These are phyloP conservation scores for Syzygium grande DNA, from an alignment of 345 rosid species.

Conservation along the genomic window DNA sequence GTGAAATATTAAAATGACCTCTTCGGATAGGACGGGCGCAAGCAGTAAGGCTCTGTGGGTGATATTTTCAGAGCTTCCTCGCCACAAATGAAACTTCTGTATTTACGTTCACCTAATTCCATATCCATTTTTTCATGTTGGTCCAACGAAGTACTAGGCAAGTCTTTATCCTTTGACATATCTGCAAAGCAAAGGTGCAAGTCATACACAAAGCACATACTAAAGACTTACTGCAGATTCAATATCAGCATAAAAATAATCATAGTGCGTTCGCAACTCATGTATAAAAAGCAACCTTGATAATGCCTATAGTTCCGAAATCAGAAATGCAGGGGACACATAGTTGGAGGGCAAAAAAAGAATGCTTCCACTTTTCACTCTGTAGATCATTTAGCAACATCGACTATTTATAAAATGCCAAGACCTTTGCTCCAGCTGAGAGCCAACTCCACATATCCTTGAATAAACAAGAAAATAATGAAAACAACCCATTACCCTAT, in stretches of 20 bases:
- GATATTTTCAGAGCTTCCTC: slow-evolving; percentile 83
- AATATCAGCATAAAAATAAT: neutral
- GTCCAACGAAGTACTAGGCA: slow-evolving; percentile 14
- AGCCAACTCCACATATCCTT: neutral
- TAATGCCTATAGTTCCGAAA: neutral
- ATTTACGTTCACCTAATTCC: slow-evolving; percentile 32
- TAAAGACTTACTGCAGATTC: neutral
- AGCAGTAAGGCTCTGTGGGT: slow-evolving; percentile 66
- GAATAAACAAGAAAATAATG: neutral
- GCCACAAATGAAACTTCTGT: slow-evolving; percentile 53
- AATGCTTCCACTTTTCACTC: neutral
- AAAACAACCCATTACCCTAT: neutral
- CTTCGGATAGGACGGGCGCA: slow-evolving; percentile 82
- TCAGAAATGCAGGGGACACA: neutral
- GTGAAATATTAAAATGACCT: slow-evolving; percentile 88
- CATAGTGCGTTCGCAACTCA: neutral
- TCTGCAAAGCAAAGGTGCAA: slow-evolving; percentile 24
- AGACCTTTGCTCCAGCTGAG: neutral
- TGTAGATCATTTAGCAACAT: neutral
- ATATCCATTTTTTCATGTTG: slow-evolving; percentile 26
- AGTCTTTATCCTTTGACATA: slow-evolving; percentile 29
- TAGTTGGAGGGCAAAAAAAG: neutral
- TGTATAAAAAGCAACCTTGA: neutral
- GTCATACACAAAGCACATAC: neutral
- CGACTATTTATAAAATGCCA: neutral